A percentile compares a stretch with the other conserved stretches of the same genome.
Evolutionary conservation across 768 basidiomycete genomes (phyloP).

Genomic region (Trametes villosa): DNA sequence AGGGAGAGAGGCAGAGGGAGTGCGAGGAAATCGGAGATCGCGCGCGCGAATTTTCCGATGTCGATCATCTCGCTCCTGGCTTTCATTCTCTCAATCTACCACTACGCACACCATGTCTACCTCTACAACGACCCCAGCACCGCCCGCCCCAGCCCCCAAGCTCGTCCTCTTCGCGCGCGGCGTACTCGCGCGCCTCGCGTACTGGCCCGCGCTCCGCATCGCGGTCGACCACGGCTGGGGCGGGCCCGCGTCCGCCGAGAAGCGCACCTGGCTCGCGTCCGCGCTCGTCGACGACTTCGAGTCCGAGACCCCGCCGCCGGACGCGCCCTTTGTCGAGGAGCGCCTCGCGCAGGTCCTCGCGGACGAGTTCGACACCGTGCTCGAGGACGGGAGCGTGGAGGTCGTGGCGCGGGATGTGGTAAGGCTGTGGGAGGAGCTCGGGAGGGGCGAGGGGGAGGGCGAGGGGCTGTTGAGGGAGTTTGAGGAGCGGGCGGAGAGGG

Average conservation of each 20-base stretch:
- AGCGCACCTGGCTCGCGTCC: slow-evolving; percentile 85
- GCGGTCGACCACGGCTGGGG: slow-evolving; percentile 90
- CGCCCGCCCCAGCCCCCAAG: slow-evolving; percentile 43
- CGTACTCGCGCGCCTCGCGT: slow-evolving; percentile 75
- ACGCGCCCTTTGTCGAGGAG: slow-evolving; percentile 80
- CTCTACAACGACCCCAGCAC: slow-evolving; percentile 24
- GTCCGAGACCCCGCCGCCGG: slow-evolving; percentile 48
- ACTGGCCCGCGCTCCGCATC: slow-evolving; percentile 86
- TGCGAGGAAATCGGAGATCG: not conserved
- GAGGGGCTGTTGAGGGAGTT: slow-evolving; percentile 58
- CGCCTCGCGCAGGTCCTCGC: slow-evolving; percentile 80
- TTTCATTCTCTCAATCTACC: not conserved
- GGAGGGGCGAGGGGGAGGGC: slow-evolving; percentile 46
- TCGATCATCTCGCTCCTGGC: not conserved
- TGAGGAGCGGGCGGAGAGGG: slow-evolving; percentile 63
- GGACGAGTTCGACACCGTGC: slow-evolving; percentile 83
- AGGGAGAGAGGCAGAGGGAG: not conserved
- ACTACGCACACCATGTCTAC: not conserved
- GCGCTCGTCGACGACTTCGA: slow-evolving; percentile 83
- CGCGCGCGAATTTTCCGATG: slow-evolving; percentile 6
- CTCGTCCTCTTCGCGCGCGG: slow-evolving; percentile 85
- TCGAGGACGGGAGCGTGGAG: slow-evolving; percentile 87
- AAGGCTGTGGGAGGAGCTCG: slow-evolving; percentile 62
- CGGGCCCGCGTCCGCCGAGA: slow-evolving; percentile 68
- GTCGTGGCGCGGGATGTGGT: slow-evolving; percentile 75